Evolutionary conservation across 257 asterid genomes (phyloP).

Genomic region (Misopates orontium): DNA sequence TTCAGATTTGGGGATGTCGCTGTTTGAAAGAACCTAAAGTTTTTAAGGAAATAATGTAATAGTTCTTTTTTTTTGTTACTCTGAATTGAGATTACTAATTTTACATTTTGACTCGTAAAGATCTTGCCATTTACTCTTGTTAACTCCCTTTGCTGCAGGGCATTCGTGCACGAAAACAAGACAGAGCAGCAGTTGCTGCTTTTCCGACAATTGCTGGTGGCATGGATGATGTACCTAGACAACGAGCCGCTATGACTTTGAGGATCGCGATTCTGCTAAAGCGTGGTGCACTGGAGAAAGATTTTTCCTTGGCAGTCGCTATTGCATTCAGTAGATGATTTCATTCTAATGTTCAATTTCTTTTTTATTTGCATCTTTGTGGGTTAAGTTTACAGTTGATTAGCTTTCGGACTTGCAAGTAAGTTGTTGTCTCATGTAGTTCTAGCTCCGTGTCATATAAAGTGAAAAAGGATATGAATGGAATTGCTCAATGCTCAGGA

Average conservation of each 20-base stretch:
- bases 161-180: slow-evolving; percentile 87
- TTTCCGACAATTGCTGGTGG: slow-evolving; percentile 79
- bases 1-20: too few species aligned
- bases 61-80: background rate
- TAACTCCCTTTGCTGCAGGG: slow-evolving; percentile 40
- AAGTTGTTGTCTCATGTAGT: background rate
- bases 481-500: too few species aligned
- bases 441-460: background rate
- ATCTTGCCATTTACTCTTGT: background rate
- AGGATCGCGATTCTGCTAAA: slow-evolving; percentile 5
- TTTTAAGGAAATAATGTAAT: background rate
- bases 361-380: too few species aligned
- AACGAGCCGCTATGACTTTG: background rate
- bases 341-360: slow-evolving; percentile 1
- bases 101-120: background rate
- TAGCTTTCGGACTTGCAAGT: slow-evolving; percentile 1
- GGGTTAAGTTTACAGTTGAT: slow-evolving; percentile 19
- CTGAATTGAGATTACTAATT: background rate
- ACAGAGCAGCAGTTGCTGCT: slow-evolving; percentile 88
- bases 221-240: slow-evolving; percentile 80
- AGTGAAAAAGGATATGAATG: background rate
- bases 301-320: background rate
- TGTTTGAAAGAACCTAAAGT: background rate
- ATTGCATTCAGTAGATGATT: background rate
- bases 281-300: background rate